Evolutionary conservation across 2,329 filamentous ascomycete species (phyloP).

Genomic region (Exophiala viscosa): DNA sequence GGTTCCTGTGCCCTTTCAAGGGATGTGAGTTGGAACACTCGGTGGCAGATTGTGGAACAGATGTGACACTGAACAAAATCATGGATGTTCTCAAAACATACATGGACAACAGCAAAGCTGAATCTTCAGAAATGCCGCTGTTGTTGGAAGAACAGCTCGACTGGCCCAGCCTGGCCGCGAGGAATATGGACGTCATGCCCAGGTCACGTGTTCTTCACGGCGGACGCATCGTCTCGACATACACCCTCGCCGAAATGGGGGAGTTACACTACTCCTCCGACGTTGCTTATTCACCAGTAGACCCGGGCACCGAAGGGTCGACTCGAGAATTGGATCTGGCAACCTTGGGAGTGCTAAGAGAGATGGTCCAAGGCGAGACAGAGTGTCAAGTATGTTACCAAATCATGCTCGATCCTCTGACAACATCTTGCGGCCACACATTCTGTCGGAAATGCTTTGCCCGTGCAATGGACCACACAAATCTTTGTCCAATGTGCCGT

Average conservation of each 20-base stretch:
- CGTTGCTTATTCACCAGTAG: slow-evolving; percentile 45
- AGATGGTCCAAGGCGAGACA: slow-evolving; percentile 63
- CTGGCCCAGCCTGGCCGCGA: slow-evolving; percentile 33
- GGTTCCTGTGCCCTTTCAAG: slow-evolving; percentile 69
- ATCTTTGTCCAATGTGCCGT: slow-evolving; percentile 77
- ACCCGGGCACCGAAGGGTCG: slow-evolving; percentile 18
- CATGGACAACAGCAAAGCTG: slow-evolving; percentile 42
- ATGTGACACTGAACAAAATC: slow-evolving; percentile 73
- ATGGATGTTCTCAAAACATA: slow-evolving; percentile 57
- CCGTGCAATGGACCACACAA: slow-evolving; percentile 71
- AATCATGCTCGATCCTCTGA: slow-evolving; percentile 75
- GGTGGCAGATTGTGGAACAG: slow-evolving; percentile 68
- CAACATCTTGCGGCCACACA: slow-evolving; percentile 82
- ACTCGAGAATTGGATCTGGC: slow-evolving; percentile 44
- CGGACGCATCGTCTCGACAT: slow-evolving; percentile 63
- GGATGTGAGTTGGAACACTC: slow-evolving; percentile 70
- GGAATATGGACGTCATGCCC: slow-evolving; percentile 28
- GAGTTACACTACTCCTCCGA: slow-evolving; percentile 56
- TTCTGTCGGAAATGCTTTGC: slow-evolving; percentile 79
- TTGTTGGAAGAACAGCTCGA: slow-evolving; percentile 42
- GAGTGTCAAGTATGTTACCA: slow-evolving; percentile 88
- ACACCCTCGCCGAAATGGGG: slow-evolving; percentile 61
- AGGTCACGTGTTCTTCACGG: slow-evolving; percentile 45
- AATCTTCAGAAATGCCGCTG: slow-evolving; percentile 34
- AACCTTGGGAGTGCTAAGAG: slow-evolving; percentile 58